These are phyloP conservation scores for Malus sylvestris DNA, from an alignment of 306 rosid genomes.

Conservation along the genomic window DNA sequence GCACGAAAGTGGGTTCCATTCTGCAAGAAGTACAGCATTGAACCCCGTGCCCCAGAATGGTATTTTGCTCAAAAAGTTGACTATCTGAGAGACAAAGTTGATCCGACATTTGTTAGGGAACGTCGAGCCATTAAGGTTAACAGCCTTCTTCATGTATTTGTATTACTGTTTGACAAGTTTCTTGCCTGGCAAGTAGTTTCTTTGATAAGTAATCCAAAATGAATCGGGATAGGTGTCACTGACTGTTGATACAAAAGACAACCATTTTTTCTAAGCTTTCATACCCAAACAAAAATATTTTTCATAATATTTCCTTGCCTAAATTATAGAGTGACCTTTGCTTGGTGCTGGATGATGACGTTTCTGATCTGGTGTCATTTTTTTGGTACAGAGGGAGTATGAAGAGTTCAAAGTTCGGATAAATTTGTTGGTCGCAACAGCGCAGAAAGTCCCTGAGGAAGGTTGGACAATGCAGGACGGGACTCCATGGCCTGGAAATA, in stretches of 20 bases:
- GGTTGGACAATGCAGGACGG: conserved; percentile 99
- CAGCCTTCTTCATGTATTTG: not conserved
- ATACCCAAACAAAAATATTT: not conserved
- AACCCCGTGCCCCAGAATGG: conserved; percentile 96
- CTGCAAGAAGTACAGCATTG: conserved; percentile 69
- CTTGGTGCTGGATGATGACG: not conserved
- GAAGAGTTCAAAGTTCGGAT: conserved; percentile 89
- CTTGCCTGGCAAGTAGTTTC: not conserved
- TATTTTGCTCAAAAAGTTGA: conserved; percentile 77
- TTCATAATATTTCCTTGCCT: not conserved
- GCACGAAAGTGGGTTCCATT: conserved; percentile 98
- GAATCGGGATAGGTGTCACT: not conserved
- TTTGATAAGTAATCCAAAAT: not conserved
- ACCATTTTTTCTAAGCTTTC: not conserved
- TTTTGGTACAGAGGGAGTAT: conserved; percentile 65
- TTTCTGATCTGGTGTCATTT: conserved; percentile 9
- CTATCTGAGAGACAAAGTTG: conserved; percentile 75
- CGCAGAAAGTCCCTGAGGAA: conserved; percentile 89
- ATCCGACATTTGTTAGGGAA: conserved; percentile 64
- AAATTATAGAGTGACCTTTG: not conserved
- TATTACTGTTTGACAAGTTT: not conserved
- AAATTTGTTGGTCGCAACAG: conserved; percentile 71
- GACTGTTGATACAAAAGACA: not conserved
- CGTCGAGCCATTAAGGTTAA: conserved; percentile 87
- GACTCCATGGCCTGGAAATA: conserved; percentile 95